Conservation (phyloP, 306 rosid species). For the Herpetospermum pedunculosum region DNA sequence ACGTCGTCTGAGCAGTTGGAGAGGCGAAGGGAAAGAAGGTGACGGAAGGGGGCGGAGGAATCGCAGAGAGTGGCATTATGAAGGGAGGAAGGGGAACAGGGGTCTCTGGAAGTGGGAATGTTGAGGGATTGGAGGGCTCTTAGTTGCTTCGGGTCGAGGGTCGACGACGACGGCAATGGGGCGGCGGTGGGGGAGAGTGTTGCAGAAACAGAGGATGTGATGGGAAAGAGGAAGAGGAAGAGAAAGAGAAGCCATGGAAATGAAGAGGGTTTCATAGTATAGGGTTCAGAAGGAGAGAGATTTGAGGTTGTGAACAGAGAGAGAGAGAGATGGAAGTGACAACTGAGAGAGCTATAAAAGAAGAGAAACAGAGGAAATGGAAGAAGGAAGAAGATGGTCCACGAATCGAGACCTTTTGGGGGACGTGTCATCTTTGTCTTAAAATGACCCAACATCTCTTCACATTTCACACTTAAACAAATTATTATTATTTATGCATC, state of each 20-base stretch:
- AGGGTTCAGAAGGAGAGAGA: not conserved
- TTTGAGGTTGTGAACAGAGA: not conserved
- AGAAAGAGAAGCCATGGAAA: not conserved
- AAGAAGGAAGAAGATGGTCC: not conserved
- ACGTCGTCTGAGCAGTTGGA: conserved; percentile 72
- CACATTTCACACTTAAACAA: not conserved
- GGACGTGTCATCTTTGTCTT: not conserved
- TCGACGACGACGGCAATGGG: conserved; percentile 15
- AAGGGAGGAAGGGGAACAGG: conserved; percentile 43
- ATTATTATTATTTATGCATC: not conserved
- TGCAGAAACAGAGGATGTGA: conserved; percentile 5
- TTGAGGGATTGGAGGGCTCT: conserved; percentile 79
- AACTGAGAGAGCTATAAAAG: not conserved
- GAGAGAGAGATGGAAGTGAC: too few relatives aligned
- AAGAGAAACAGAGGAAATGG: not conserved
- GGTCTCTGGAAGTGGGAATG: conserved; percentile 73
- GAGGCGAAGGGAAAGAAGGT: conserved; percentile 61
- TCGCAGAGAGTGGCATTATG: conserved; percentile 68
- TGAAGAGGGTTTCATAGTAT: conserved; percentile 15
- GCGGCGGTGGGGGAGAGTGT: conserved; percentile 7
- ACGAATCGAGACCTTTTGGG: not conserved
- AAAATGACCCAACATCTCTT: not conserved
- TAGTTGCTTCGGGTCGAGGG: conserved; percentile 78
- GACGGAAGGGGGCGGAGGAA: conserved; percentile 72
- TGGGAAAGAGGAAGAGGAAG: conserved; percentile 13